phyloP scores from a whole-genome alignment of 169 alveolate species.

The Ichthyophthirius multifiliis region DNA sequence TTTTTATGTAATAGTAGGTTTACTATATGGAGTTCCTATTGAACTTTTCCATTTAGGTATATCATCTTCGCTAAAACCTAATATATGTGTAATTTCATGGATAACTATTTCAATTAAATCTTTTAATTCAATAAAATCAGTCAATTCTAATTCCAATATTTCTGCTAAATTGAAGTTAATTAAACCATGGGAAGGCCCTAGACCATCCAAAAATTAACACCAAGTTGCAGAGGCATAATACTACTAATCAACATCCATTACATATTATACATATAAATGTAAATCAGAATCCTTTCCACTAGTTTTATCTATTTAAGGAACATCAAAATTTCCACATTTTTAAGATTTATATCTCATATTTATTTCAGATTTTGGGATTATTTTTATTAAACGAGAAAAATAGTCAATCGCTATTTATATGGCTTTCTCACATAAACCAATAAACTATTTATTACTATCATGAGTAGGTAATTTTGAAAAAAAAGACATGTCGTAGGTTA shows the following conservation, averaged over 20 bases:
- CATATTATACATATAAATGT: neutral
- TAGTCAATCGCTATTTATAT: neutral
- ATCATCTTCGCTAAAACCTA: constrained; percentile 1
- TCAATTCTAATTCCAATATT: neutral
- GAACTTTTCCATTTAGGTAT: neutral
- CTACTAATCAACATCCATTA: neutral
- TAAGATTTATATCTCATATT: too few species aligned
- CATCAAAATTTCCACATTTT: too few species aligned
- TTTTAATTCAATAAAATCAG: neutral
- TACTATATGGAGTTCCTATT: neutral
- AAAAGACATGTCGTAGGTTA: neutral
- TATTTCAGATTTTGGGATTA: neutral
- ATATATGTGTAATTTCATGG: constrained; percentile 13
- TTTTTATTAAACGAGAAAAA: neutral
- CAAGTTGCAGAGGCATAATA: neutral
- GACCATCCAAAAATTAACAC: neutral
- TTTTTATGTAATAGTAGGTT: neutral
- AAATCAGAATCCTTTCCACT: constrained; percentile 14
- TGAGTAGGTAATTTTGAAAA: too few species aligned
- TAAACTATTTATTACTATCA: too few species aligned
- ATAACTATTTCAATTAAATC: neutral
- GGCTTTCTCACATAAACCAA: constrained; percentile 1
- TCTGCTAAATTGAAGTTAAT: neutral
- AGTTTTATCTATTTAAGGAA: constrained; percentile 8
- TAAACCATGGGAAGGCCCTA: constrained; percentile 3